Evolutionary conservation across 2,329 filamentous ascomycete genomes (phyloP), one percentile per base, ranked within the genome.

Genomic region (Helicocarpus griseus): DNA sequence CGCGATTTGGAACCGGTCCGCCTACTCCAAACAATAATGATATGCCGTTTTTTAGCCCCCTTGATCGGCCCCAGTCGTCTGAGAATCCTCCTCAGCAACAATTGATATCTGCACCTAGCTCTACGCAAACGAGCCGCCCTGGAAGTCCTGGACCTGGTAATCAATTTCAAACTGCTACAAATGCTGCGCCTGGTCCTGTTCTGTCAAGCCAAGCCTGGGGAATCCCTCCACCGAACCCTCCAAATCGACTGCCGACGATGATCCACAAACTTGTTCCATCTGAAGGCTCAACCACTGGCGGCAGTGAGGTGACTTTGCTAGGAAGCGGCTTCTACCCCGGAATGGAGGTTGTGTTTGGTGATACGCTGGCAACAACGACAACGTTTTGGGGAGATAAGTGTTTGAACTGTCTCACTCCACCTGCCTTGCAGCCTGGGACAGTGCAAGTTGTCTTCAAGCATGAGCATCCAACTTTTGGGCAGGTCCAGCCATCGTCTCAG

Each of bases 341-440:
- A 1, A 77, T 94, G 55, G 86, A 90, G 56, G 87, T 95, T 50
- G 86, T 89, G 68, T 96, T 96, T 65, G 90, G 90, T 19, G 81
- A 85, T 55, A 75, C 73, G 14, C 71, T 78, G 44, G 81, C 82
- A 17, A 81, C 85, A 0, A 87, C 85, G 0, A 90, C 87, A 1
- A 88, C 86, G 0, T 93, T 80, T 64, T 91, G 86, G 86, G 85
- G 86, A 41, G 80, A 87, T 56, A 83, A 83, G 53, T 86, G 86
- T n/a, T 72, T 94, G 19, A 85, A 90, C 49, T 91, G 87, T 60
- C 74, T 90, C 43, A 74, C 89, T 8, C 88, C 88, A 4, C 86
- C 88, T 3, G 82, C 83, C 11, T 69, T 80, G 5, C 75, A 79
- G 26, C 75, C 84, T 1, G 86, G 87, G 4, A 72, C 78, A 41